Evolutionary conservation across 2,329 filamentous ascomycete species (phyloP), one percentile per base, ranked within the genome.

Genomic region (Trichoderma breve): DNA sequence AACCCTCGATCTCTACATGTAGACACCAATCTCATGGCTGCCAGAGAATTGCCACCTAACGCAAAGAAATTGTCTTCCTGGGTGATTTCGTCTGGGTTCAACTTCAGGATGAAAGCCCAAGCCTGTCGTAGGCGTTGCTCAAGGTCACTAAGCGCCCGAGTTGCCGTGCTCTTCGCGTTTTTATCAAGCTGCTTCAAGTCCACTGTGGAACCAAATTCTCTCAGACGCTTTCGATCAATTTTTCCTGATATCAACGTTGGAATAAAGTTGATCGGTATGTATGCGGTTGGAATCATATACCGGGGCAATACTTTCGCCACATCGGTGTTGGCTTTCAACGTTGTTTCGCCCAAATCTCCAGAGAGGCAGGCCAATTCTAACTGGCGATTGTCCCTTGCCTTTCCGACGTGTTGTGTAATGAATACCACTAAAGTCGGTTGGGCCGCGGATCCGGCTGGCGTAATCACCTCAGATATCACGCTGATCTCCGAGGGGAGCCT

Each of bases 31-130:
- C 79, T 81, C 83, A 86, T 85, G 0, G 84, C 83, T 5, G 79
- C 77, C 12, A 86, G 77, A 0, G 84, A 86, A 76, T 86, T 83
- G 4, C 84, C 83, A 1, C 83, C 83, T 0, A 84, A 77, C 0
- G 76, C 77, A 74, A 84, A 83, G 77, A 84, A 84, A 76, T 80
- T 79, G 73, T 81, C 80, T 1, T 79, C 73, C 0, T 77, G 72
- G 1, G 76, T 72, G 36, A 82, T 72, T 6, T 78, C 75, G 1
- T 66, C 63, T 18, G 18, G 30, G 57, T 24, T 1, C 30, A 34
- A 18, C 3, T 24, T 60, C 6, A 60, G n/a, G 12, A 60, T 11
- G 18, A 21, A 34, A 12, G 57, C 57, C 57, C 57, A 60, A 60
- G 57, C 57, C 2, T 60, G 28, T 34, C 57, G 57, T 21, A 60